Evolutionary conservation across 768 basidiomycete species (phyloP), one percentile per base, ranked within the genome.

Genomic region (Tylopilus plumbeoviolaceoides): DNA sequence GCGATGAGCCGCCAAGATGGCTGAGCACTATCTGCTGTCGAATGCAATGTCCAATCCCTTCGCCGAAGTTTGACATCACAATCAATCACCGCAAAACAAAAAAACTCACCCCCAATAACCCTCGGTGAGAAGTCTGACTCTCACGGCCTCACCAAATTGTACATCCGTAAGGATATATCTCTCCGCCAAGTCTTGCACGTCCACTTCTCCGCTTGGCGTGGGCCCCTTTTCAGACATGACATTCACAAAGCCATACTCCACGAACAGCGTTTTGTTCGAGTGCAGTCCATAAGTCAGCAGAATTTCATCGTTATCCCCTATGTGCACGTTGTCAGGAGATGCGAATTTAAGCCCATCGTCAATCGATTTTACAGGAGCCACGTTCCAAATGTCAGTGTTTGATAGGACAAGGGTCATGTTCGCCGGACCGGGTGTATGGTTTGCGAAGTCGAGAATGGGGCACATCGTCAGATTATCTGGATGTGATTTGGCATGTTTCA

Each of bases 381-480:
- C 63, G 44, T 72, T 67, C 69, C 73, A 68, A 18, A 69, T 64
- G 30, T 76, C 70, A 35, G 67, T 66, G 7, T 67, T 64, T 20
- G 74, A 67, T 9, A 69, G 55, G 28, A 69, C 60, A 20, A 78
- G 83, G 12, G 59, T 66, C 72, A 81, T 78, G 51, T 75, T 72
- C 10, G 76, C 70, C 38, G 65, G 64, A 33, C 63, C 47, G 38
- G 72, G 57, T 3, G 74, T 73, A 59, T 97, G 94, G 60, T 97
- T 97, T 14, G 91, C 91, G 56, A 98, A 87, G 71, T 98, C 95
- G 48, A 97, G 75, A 31, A 97, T 76, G 9, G 95, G 95, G 55
- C 89, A 90, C 53, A 98, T 75, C 0, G 93, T 90, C 54, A 94
- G 70, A 63, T 95, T 94, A 66, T 92, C 81, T 27, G 81, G 75